Evolutionary conservation across 2,329 filamentous ascomycete species (phyloP).

Genomic region (Colletotrichum sp.): DNA sequence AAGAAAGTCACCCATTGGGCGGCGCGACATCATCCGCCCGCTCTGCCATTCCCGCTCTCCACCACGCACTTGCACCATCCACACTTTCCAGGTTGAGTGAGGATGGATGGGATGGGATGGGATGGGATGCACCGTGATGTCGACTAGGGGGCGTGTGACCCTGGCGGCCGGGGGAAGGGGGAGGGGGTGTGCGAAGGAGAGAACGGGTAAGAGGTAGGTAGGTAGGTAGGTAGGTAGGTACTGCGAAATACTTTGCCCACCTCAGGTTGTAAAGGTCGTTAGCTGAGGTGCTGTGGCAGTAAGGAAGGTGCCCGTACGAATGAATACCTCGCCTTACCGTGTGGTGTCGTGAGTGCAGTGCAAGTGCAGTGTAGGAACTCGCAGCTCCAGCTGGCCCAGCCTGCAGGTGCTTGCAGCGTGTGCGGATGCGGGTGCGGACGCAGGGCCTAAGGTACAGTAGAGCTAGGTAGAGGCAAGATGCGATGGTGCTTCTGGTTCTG

Average conservation of each 20-base stretch:
- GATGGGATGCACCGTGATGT: not conserved
- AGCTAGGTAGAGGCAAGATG: not conserved
- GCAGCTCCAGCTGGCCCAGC: conserved; percentile 3
- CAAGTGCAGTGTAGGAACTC: not conserved
- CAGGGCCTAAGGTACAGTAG: not conserved
- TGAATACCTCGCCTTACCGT: not conserved
- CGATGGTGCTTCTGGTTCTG: not conserved
- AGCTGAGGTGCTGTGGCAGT: too few relatives aligned
- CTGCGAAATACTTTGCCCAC: too few relatives aligned
- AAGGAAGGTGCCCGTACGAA: not conserved
- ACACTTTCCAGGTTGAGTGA: not conserved
- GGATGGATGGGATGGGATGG: not conserved
- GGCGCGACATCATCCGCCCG: conserved; percentile 20
- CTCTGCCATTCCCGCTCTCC: conserved; percentile 18
- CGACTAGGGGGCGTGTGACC: not conserved
- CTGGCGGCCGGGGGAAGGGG: not conserved
- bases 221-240: not conserved
- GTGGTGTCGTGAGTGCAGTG: too few relatives aligned
- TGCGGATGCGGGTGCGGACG: not conserved
- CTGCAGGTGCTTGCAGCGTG: not conserved
- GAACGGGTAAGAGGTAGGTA: not conserved
- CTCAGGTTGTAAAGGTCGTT: too few relatives aligned
- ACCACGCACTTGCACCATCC: not conserved
- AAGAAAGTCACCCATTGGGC: conserved; percentile 14
- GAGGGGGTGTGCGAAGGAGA: not conserved